These are phyloP conservation scores for Dactylellina drechsleri DNA, from an alignment of 2,329 filamentous ascomycete species.

Conservation along the genomic window DNA sequence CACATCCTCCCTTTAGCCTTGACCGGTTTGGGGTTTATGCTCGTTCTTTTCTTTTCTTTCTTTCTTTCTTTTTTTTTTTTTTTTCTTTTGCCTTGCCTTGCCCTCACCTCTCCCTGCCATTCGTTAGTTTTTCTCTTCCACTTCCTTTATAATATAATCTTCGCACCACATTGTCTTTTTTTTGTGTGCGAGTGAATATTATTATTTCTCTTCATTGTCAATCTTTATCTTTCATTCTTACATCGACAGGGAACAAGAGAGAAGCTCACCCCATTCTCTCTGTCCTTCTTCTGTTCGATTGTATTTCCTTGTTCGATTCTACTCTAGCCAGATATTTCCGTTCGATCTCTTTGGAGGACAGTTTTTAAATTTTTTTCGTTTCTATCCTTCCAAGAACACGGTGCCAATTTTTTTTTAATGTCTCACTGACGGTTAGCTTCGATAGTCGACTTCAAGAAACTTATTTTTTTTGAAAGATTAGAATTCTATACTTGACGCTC, in stretches of 20 bases:
- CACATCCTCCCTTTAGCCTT: conserved; percentile 50
- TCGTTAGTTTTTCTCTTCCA: conserved; percentile 32
- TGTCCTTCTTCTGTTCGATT: conserved; percentile 29
- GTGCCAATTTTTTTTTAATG: conserved; percentile 19
- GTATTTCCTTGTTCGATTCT: conserved; percentile 44
- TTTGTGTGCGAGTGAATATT: conserved; percentile 37
- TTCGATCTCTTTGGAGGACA: conserved; percentile 57
- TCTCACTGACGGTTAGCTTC: conserved; percentile 53
- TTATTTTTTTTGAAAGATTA: conserved; percentile 7
- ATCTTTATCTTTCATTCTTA: conserved; percentile 53
- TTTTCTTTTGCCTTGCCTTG: not conserved
- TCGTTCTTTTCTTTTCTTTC: conserved; percentile 17
- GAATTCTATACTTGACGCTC: conserved; percentile 33
- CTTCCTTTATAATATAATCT: conserved; percentile 27
- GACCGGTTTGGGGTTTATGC: conserved; percentile 45
- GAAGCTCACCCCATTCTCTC: conserved; percentile 17
- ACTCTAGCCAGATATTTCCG: conserved; percentile 32
- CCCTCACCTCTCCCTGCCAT: conserved; percentile 7
- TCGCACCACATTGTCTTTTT: conserved; percentile 24
- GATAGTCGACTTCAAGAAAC: conserved; percentile 52
- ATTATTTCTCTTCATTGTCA: conserved; percentile 45
- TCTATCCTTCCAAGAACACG: conserved; percentile 30
- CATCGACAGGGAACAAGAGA: conserved; percentile 19
- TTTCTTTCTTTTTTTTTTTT: conserved; percentile 15
- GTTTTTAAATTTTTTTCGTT: conserved; percentile 43